Evolutionary conservation across 306 rosid species (phyloP).

Genomic region (Sindora glabra): DNA sequence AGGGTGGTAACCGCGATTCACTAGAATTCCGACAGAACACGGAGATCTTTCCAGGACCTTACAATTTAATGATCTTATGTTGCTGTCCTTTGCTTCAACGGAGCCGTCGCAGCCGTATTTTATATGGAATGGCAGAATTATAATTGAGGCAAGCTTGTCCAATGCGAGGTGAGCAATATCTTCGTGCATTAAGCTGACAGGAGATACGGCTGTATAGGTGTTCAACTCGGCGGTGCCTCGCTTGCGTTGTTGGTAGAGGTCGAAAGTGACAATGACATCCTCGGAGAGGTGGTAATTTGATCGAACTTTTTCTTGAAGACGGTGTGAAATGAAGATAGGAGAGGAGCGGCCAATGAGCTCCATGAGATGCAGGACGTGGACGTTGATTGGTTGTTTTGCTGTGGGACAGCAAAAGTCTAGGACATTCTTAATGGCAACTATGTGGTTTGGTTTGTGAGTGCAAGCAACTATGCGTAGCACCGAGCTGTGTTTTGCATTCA

Average conservation of each 20-base stretch:
- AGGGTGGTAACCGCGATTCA: no score
- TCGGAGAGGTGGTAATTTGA: conserved; percentile 17
- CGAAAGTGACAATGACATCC: conserved; percentile 30
- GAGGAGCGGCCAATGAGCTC: conserved; percentile 38
- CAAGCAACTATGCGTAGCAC: conserved; percentile 27
- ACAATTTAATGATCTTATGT: conserved; percentile 22
- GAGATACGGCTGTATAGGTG: conserved; percentile 48
- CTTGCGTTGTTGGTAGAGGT: conserved; percentile 22
- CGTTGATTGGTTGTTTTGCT: conserved; percentile 13
- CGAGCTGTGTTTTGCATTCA: conserved; percentile 5
- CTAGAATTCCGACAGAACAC: conserved; percentile 46
- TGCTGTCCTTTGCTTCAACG: conserved; percentile 27
- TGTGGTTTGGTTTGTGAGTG: conserved; percentile 31
- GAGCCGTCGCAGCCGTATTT: conserved; percentile 35
- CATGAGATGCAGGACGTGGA: conserved; percentile 42
- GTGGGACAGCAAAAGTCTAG: conserved; percentile 36
- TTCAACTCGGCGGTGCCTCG: background rate
- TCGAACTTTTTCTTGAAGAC: conserved; percentile 8
- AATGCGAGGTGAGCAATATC: conserved; percentile 44
- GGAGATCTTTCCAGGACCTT: conserved; percentile 41
- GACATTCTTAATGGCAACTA: conserved; percentile 20
- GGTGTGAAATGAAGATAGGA: conserved; percentile 41
- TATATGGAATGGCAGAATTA: conserved; percentile 48
- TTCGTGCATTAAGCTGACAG: conserved; percentile 34
- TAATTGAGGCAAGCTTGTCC: conserved; percentile 32